Conservation (phyloP, 495 filamentous ascomycete genomes). For the Neurospora sp. region DNA sequence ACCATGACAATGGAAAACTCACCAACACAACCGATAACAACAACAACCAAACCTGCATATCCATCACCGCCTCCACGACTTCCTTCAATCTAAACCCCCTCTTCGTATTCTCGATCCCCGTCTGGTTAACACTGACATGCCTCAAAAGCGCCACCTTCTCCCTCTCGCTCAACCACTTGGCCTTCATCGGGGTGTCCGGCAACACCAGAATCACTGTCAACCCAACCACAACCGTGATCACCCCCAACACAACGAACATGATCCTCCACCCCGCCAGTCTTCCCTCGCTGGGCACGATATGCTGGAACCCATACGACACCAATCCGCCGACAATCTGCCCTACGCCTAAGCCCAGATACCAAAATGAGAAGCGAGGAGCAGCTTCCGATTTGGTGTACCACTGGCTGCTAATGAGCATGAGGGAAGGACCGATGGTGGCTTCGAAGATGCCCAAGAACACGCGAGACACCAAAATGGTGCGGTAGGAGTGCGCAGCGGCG, state of each 20-base stretch:
- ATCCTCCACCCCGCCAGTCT: slow-evolving; percentile 47
- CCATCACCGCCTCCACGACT: slow-evolving; percentile 25
- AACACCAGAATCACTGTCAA: slow-evolving; percentile 35
- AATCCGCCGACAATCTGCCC: slow-evolving; percentile 55
- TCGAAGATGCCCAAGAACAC: slow-evolving; percentile 54
- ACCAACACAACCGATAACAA: slow-evolving; percentile 21
- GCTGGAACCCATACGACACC: slow-evolving; percentile 52
- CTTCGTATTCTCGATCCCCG: slow-evolving; percentile 43
- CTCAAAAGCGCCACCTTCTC: slow-evolving; percentile 38
- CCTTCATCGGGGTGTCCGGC: slow-evolving; percentile 44
- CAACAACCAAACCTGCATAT: slow-evolving; percentile 27
- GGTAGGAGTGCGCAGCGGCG: slow-evolving; percentile 25
- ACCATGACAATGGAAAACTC: neutral
- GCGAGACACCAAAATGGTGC: slow-evolving; percentile 32
- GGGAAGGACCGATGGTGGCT: slow-evolving; percentile 49
- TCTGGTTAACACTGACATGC: slow-evolving; percentile 30
- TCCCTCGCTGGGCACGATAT: slow-evolving; percentile 27
- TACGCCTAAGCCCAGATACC: slow-evolving; percentile 52
- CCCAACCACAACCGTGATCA: slow-evolving; percentile 42
- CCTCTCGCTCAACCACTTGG: slow-evolving; percentile 36
- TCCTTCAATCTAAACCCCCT: slow-evolving; percentile 31
- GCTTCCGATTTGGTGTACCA: slow-evolving; percentile 58
- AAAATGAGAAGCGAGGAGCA: slow-evolving; percentile 51
- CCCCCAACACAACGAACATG: slow-evolving; percentile 51
- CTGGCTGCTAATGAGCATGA: slow-evolving; percentile 42